These are phyloP conservation scores for Globisporangium spiculum DNA, from an alignment of 352 stramenopile genomes.

Conservation along the genomic window DNA sequence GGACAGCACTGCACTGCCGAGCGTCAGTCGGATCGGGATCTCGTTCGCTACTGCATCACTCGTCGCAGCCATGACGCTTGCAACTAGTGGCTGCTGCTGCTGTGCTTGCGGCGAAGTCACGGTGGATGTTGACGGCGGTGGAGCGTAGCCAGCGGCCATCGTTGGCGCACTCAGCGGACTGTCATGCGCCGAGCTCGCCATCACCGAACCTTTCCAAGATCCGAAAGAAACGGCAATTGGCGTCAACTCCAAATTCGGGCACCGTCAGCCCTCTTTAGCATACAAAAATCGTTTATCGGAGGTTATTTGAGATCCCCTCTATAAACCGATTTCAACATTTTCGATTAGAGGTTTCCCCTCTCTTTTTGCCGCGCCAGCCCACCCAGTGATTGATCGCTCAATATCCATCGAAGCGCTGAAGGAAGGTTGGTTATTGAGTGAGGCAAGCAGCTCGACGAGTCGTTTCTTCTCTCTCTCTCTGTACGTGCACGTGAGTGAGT, in stretches of 20 bases:
- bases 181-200: neutral
- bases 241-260: neutral
- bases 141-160: neutral
- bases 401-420: constrained; percentile 10
- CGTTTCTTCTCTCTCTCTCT: neutral
- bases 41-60: constrained; percentile 22
- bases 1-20: constrained; percentile 49
- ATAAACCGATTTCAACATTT: neutral
- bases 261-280: neutral
- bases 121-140: neutral
- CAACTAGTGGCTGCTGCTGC: neutral
- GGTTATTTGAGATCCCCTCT: neutral
- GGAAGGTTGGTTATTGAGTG: constrained; percentile 11
- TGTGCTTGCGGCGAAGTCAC: neutral
- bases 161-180: neutral
- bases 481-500: neutral
- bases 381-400: neutral
- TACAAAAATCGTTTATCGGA: neutral
- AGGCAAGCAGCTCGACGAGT: constrained; percentile 5
- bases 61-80: constrained; percentile 1
- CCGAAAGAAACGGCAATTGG: constrained; percentile 4
- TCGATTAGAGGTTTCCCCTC: constrained; percentile 7
- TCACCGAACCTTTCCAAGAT: constrained; percentile 1
- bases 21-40: constrained; percentile 62
- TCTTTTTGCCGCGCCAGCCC: neutral